phyloP scores from a whole-genome alignment of 1,139 yeast species.

The Komagataea norvegica region DNA sequence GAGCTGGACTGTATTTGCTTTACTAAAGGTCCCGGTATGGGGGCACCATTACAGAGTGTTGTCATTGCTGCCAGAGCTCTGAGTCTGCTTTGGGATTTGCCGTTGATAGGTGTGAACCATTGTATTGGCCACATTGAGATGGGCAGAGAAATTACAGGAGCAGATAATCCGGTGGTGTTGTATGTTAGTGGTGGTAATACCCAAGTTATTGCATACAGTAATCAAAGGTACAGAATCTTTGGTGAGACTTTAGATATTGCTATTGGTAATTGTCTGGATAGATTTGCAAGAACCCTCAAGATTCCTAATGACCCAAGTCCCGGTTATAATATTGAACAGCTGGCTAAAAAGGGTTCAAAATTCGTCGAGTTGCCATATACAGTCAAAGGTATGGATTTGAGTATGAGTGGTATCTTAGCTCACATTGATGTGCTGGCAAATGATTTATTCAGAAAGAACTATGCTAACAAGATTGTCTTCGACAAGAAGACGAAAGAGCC shows the following conservation, averaged over 20 bases:
- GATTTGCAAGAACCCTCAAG: slow-evolving; percentile 87
- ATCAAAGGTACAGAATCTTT: slow-evolving; percentile 86
- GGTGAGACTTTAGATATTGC: slow-evolving; percentile 98
- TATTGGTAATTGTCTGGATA: slow-evolving; percentile 91
- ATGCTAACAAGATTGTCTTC: slow-evolving; percentile 45
- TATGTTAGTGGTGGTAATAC: slow-evolving; percentile 99
- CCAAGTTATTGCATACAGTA: slow-evolving; percentile 94
- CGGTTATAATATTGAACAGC: slow-evolving; percentile 92
- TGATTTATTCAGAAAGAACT: slow-evolving; percentile 55
- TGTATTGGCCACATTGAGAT: slow-evolving; percentile 97
- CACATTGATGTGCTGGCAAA: slow-evolving; percentile 76
- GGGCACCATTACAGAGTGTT: slow-evolving; percentile 93
- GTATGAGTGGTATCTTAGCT: slow-evolving; percentile 93
- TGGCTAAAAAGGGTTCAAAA: slow-evolving; percentile 65
- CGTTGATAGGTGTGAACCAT: slow-evolving; percentile 92
- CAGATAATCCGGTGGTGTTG: slow-evolving; percentile 88
- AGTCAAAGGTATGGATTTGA: slow-evolving; percentile 96
- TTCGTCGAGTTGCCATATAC: slow-evolving; percentile 86
- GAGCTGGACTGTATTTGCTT: slow-evolving; percentile 90
- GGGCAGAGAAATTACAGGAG: slow-evolving; percentile 98
- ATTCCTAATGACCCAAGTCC: slow-evolving; percentile 96
- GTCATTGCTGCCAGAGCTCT: slow-evolving; percentile 90
- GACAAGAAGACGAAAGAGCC: slow-evolving; percentile 44
- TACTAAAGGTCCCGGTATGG: slow-evolving; percentile 99
- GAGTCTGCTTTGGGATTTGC: slow-evolving; percentile 74